Percentiles rank a stretch among this genome's conserved stretches.
phyloP scores from a whole-genome alignment of 2,329 filamentous ascomycete species.

The Zasmidium angulare region DNA sequence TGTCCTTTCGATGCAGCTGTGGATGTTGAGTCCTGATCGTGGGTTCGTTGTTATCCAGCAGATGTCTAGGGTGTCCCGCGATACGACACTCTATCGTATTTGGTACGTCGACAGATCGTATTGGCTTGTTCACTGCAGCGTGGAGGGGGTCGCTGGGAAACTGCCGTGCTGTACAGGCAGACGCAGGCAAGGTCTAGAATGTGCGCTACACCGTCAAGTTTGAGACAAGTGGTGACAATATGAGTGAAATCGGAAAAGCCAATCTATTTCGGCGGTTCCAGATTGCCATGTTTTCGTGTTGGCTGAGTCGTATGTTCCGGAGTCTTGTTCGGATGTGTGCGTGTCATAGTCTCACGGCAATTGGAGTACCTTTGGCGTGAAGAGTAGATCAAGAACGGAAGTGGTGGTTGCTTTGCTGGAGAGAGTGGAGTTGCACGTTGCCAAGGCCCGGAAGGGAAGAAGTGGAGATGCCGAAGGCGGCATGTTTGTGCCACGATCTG shows the following conservation, averaged over 20 bases:
- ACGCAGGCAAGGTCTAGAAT: no score
- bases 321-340: neutral
- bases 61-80: no score
- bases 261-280: neutral
- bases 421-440: neutral
- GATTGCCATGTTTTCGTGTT: neutral
- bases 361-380: neutral
- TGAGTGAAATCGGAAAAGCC: neutral
- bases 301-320: neutral
- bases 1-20: no score
- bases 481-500: neutral
- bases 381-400: neutral
- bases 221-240: neutral
- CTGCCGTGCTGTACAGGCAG: no score
- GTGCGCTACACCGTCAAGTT: no score
- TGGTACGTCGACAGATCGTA: no score
- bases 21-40: no score
- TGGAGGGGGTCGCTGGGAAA: no score
- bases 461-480: neutral
- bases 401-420: neutral
- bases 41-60: no score
- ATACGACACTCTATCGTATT: no score
- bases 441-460: neutral
- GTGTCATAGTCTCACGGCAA: neutral
- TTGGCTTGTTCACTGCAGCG: no score